phyloP scores from a whole-genome alignment of 2,329 filamentous ascomycete genomes.

The Ophiognomonia clavigignenti-juglandacearum region DNA sequence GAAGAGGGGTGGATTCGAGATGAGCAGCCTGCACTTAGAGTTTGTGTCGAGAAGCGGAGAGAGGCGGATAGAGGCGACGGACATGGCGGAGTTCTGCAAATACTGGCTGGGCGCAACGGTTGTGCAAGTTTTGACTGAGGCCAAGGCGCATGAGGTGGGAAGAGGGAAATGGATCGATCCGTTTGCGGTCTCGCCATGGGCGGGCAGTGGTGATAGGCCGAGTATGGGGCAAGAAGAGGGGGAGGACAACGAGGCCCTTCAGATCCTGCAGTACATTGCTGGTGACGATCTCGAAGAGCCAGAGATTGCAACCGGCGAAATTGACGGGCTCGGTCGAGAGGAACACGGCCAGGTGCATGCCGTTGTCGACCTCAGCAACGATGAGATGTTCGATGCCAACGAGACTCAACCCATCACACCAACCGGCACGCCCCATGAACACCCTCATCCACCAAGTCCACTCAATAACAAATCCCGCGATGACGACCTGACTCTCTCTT shows the following conservation, averaged over 20 bases:
- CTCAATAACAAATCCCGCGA: not conserved
- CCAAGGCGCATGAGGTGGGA: not conserved
- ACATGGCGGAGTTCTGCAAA: not conserved
- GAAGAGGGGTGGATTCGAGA: not conserved
- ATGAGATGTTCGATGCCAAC: not conserved
- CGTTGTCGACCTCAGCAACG: no score
- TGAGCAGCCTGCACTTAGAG: not conserved
- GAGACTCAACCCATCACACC: not conserved
- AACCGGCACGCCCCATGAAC: no score
- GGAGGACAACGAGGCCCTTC: no score
- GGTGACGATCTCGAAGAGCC: not conserved
- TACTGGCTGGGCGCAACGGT: constrained; percentile 9
- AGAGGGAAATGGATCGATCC: constrained; percentile 1
- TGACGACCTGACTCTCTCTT: not conserved
- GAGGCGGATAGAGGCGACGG: not conserved
- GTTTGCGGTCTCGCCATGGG: not conserved
- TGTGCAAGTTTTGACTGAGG: constrained; percentile 1
- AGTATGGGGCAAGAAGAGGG: not conserved
- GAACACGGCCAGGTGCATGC: no score
- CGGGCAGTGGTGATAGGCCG: not conserved
- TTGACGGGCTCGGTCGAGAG: no score
- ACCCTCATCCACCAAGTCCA: no score
- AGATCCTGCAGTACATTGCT: no score
- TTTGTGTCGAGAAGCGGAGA: not conserved
- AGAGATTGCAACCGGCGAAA: not conserved